These are phyloP conservation scores for Phytophthora pseudosyringae DNA, from an alignment of 352 stramenopile species.

Conservation along the genomic window DNA sequence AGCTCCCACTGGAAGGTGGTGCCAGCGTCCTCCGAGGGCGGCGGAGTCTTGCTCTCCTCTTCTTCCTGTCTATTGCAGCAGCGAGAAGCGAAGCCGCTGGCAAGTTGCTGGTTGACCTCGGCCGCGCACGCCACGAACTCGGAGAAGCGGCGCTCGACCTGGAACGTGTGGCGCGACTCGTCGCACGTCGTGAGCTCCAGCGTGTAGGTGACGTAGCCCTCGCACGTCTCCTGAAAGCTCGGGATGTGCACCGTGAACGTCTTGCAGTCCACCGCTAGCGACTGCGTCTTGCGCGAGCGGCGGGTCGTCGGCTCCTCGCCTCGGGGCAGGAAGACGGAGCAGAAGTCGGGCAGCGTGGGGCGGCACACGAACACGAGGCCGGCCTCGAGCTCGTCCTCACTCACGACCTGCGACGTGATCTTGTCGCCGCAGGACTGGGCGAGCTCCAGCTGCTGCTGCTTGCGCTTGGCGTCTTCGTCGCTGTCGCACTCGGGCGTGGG, in stretches of 20 bases:
- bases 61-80: conserved; percentile 15
- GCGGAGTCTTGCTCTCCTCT: conserved; percentile 17
- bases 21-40: not conserved
- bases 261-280: conserved; percentile 22
- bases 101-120: conserved; percentile 50
- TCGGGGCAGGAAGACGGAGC: conserved; percentile 58
- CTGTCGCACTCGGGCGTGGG: conserved; percentile 42
- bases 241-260: conserved; percentile 64
- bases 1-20: conserved; percentile 60
- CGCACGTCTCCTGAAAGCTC: conserved; percentile 65
- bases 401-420: conserved; percentile 34
- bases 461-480: conserved; percentile 31
- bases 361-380: conserved; percentile 75
- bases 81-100: conserved; percentile 18
- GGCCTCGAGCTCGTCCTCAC: conserved; percentile 55
- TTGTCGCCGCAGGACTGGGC: conserved; percentile 15
- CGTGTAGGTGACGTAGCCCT: conserved; percentile 73
- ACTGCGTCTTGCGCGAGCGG: conserved; percentile 10
- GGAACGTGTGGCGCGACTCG: conserved; percentile 52
- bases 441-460: conserved; percentile 12
- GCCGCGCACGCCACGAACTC: conserved; percentile 75
- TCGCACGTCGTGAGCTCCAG: conserved; percentile 50
- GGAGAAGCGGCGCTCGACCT: conserved; percentile 75
- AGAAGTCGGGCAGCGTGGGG: conserved; percentile 64
- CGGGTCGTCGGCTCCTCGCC: conserved; percentile 17